Percentiles rank a stretch among this genome's conserved stretches.
These are phyloP conservation scores for Suillus subalutaceus DNA, from an alignment of 768 basidiomycete genomes.

Conservation along the genomic window DNA sequence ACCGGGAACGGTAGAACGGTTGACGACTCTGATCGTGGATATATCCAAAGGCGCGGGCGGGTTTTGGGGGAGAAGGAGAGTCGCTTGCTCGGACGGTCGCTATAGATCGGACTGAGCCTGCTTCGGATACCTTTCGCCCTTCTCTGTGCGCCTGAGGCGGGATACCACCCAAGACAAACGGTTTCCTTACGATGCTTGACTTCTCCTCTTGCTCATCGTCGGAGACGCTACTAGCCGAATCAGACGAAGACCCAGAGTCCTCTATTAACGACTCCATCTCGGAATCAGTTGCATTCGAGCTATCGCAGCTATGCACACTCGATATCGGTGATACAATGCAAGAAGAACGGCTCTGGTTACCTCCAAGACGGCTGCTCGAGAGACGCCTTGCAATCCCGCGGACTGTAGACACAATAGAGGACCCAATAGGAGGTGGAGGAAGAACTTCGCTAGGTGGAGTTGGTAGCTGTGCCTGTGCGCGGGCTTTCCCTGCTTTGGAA, in stretches of 20 bases:
- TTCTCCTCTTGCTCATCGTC: constrained; percentile 43
- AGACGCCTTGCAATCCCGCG: constrained; percentile 62
- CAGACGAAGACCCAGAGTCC: constrained; percentile 58
- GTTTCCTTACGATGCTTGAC: constrained; percentile 31
- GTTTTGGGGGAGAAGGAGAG: constrained; percentile 21
- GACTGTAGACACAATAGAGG: constrained; percentile 55
- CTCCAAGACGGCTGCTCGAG: constrained; percentile 44
- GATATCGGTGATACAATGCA: constrained; percentile 34
- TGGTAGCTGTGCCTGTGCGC: constrained; percentile 50
- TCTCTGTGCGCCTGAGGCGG: constrained; percentile 47
- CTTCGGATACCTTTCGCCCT: constrained; percentile 40
- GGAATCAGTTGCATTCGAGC: constrained; percentile 50
- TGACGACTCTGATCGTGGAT: constrained; percentile 31
- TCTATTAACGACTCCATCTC: constrained; percentile 68
- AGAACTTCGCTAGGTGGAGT: constrained; percentile 43
- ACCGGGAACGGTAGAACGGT: constrained; percentile 23
- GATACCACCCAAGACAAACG: constrained; percentile 50
- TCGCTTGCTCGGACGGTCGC: constrained; percentile 38
- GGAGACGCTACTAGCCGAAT: constrained; percentile 50
- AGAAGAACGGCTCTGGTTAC: constrained; percentile 25
- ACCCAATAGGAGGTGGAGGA: constrained; percentile 29
- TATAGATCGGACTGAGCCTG: constrained; percentile 37
- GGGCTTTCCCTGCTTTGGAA: constrained; percentile 53
- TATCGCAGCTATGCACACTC: constrained; percentile 47
- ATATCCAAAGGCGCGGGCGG: constrained; percentile 17